Base-by-base conservation (phyloP, 768 basidiomycete genomes). In the Filobasidium wieringae region DNA sequence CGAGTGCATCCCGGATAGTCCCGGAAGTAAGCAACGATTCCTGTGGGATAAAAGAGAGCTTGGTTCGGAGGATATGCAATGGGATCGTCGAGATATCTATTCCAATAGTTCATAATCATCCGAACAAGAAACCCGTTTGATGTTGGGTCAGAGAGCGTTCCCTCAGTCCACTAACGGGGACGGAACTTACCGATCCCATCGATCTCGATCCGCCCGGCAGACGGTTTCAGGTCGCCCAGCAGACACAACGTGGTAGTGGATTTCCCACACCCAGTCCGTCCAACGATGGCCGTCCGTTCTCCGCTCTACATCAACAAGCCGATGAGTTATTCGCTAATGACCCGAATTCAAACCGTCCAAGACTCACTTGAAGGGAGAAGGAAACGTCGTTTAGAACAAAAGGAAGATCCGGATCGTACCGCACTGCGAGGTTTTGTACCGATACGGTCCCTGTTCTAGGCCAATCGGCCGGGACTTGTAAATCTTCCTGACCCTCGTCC, bases 21-120 rank as follows among this genome's bases (percentile, higher is more conserved):
- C 73, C 73, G 1, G 70, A 72, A 30, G 65, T 64, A 14, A 74
- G 62, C 17, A 50, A 59, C 4, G 68, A 66, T 59, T 74, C 73
- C 58, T 74, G 73, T 8, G 68, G 68, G 17, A 74, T 68, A 61
- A 71, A 71, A 19, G 69, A 69, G 22, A 74, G 47, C 31, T 68
- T 62, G 7, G 63, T 61, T 40, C 73, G 51, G 22, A 74, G 58
- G 26, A 68, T 66, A 7, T 61, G 57, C 37, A 72, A 55, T 5
- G 63, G 45, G 0, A 72, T 39, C 8, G 47, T 34, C 4, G 40
- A 15, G 51, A 69, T 71, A 57, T 68, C 71, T 64, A 49, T 5
- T 19, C 30, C n/a, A n/a, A n/a, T n/a, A n/a, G 22, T 1, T 22
- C n/a, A 47, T n/a, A 29, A 37, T 6, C 4, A 2, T 27, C 27